Evolutionary conservation across 1,284 basidiomycete genomes (phyloP), one percentile per base, ranked within the genome.

Genomic region (Agaricales sp.): DNA sequence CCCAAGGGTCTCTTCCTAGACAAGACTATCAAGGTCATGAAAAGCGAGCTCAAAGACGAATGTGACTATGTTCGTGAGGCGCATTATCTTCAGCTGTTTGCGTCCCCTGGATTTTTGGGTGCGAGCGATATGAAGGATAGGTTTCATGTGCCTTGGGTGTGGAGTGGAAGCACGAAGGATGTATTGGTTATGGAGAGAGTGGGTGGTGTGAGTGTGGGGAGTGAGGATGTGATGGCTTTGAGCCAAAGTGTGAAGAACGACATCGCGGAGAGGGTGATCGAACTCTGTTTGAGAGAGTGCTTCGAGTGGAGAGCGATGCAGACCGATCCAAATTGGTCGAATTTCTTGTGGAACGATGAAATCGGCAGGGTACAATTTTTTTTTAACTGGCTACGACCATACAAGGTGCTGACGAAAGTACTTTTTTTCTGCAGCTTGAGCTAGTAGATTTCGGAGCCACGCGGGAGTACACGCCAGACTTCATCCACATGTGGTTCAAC

Each of bases 241-340:
- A 16, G 63, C 14, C 83, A 91, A 60, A 63, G 67, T n/a, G 80
- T 84, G 51, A 73, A 89, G 50, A 76, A 97, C 59, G 76, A 86
- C 61, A 95, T 99, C 59, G 91, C 92, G 1, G 69, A 75, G 2
- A 74, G 82, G 47, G 78, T 97, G 48, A 74, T 98, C 46, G 84
- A 91, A 47, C 75, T 99, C 2, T 96, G 92, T 59, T 70, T 99
- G 38, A 80, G 78, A 51, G 95, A 99, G 63, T 77, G 98, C 12
- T 96, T 98, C 66, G 73, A 83, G 51, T 96, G 94, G 69, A 74
- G 89, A 20, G 70, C 88, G 44, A 98, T 99, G 96, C 96, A 99
- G 66, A 99, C 95, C 0, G 95, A 99, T 64, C 95, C 96, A 1
- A 99, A 99, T 62, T 98, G 91, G 89, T 90, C 89, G 19, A 99